Evolutionary conservation across 192 early-diverging fungal species (phyloP).

Genomic region (Gamsiella multidivaricata): DNA sequence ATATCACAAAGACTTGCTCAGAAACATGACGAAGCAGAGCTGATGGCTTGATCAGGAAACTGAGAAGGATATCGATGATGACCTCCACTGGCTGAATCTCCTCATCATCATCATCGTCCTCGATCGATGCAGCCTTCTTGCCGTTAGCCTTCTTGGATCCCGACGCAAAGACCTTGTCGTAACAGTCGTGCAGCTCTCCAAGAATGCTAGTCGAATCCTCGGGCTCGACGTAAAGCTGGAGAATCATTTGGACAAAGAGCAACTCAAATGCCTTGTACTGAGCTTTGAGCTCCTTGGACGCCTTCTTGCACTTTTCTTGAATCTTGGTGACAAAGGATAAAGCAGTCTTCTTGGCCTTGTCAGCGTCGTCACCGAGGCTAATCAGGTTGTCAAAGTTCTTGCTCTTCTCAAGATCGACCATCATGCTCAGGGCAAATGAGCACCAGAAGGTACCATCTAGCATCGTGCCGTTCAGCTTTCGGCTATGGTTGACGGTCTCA

Average conservation of each 20-base stretch:
- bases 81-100: slow-evolving; percentile 90
- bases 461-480: slow-evolving; percentile 65
- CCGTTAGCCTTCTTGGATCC: slow-evolving; percentile 55
- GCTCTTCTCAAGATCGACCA: slow-evolving; percentile 56
- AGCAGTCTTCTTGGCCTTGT: slow-evolving; percentile 53
- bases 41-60: slow-evolving; percentile 88
- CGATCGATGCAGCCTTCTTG: slow-evolving; percentile 55
- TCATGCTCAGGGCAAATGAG: slow-evolving; percentile 60
- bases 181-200: slow-evolving; percentile 81
- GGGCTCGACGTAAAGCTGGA: slow-evolving; percentile 74
- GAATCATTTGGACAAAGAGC: slow-evolving; percentile 74
- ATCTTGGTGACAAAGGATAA: slow-evolving; percentile 55
- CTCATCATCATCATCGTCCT: slow-evolving; percentile 65
- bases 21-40: slow-evolving; percentile 78
- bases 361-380: slow-evolving; percentile 54
- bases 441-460: slow-evolving; percentile 71
- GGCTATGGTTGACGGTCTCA: slow-evolving; percentile 50
- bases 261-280: slow-evolving; percentile 78
- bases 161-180: slow-evolving; percentile 69
- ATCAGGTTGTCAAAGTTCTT: slow-evolving; percentile 51
- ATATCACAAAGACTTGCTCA: slow-evolving; percentile 86
- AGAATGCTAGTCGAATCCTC: slow-evolving; percentile 71
- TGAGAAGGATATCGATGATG: slow-evolving; percentile 90
- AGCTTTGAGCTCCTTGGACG: slow-evolving; percentile 53
- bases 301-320: slow-evolving; percentile 48